Evolutionary conservation across 345 rosid genomes (phyloP).

Genomic region (Durio zibethinus): DNA sequence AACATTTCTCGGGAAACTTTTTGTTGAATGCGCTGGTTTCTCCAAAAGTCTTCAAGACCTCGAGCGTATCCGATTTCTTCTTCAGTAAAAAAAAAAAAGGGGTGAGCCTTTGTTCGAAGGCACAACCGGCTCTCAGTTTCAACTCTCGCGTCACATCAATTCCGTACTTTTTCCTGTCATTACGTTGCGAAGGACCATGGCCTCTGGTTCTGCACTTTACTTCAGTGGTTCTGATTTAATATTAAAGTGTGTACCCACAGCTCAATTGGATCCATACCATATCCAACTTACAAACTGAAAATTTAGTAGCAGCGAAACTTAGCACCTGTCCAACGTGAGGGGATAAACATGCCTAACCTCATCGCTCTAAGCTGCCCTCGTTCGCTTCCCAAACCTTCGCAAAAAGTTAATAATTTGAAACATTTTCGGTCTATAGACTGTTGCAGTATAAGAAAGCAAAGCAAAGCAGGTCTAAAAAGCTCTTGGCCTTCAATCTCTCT

Average conservation of each 20-base stretch:
- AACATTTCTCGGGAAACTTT: too few relatives aligned
- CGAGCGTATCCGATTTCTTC: too few relatives aligned
- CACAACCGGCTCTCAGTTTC: too few relatives aligned
- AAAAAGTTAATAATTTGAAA: neutral
- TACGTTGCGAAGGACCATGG: neutral
- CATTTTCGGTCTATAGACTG: neutral
- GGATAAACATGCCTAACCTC: neutral
- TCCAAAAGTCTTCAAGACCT: too few relatives aligned
- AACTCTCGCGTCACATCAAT: too few relatives aligned
- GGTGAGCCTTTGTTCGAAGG: too few relatives aligned
- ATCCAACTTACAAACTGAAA: neutral
- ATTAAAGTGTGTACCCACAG: neutral
- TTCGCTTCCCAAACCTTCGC: neutral
- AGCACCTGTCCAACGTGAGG: neutral
- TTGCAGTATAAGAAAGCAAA: neutral
- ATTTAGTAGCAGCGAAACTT: neutral
- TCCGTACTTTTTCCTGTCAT: neutral
- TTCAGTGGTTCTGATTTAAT: neutral
- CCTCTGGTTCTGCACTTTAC: neutral
- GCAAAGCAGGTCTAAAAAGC: neutral
- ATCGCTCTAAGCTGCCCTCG: neutral
- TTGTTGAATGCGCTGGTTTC: too few relatives aligned
- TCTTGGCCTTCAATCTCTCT: constrained; percentile 3
- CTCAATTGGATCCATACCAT: neutral
- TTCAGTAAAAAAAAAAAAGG: too few relatives aligned